Conservation (phyloP, 345 rosid genomes). For the Carallia pectinifolia region DNA sequence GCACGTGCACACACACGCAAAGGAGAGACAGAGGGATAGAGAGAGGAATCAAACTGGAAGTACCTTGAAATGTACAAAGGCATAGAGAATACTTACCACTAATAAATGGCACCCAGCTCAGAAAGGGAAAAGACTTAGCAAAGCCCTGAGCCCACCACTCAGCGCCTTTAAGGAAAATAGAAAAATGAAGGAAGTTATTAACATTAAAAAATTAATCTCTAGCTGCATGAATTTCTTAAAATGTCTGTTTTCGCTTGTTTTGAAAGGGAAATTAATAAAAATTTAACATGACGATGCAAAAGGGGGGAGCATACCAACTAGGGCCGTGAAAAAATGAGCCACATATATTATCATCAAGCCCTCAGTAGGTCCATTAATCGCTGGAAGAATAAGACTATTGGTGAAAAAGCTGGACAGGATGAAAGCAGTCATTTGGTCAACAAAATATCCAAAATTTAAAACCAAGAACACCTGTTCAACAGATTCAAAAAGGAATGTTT, state of each 20-base stretch:
- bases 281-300: not conserved
- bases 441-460: slow-evolving; percentile 4
- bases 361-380: slow-evolving; percentile 93
- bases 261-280: not conserved
- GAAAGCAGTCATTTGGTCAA: slow-evolving; percentile 6
- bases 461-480: no score
- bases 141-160: slow-evolving; percentile 87
- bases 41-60: not conserved
- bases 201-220: not conserved
- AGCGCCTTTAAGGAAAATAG: slow-evolving; percentile 50
- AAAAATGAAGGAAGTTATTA: not conserved
- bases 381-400: slow-evolving; percentile 90
- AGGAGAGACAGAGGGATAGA: no score
- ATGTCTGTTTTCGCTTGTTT: not conserved
- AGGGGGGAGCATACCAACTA: slow-evolving; percentile 66
- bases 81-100: slow-evolving; percentile 47
- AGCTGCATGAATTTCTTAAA: not conserved
- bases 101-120: slow-evolving; percentile 79
- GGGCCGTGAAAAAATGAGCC: slow-evolving; percentile 68
- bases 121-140: slow-evolving; percentile 61
- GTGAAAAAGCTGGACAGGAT: slow-evolving; percentile 69
- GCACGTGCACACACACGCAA: no score
- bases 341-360: slow-evolving; percentile 86
- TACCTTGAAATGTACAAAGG: not conserved
- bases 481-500: not conserved